A percentile compares a stretch with the other conserved stretches of the same genome.
phyloP scores from a whole-genome alignment of 768 basidiomycete species.

The Trametes villosa region DNA sequence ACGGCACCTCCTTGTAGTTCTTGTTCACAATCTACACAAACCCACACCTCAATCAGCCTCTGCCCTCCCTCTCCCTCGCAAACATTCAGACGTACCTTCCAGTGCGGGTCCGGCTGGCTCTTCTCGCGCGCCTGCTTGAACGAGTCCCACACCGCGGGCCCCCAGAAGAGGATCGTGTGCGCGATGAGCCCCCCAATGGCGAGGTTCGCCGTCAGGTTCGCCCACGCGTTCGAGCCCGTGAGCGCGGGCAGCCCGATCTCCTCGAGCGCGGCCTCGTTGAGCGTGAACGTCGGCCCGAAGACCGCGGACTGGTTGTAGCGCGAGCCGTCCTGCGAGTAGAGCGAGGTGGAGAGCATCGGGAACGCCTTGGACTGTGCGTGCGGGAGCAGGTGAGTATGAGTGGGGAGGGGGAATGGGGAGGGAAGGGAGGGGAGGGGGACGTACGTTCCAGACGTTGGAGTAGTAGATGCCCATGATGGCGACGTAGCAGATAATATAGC shows the following conservation, averaged over 20 bases:
- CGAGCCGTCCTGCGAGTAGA: slow-evolving; percentile 59
- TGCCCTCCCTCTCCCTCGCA: not conserved
- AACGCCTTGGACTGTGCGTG: slow-evolving; percentile 49
- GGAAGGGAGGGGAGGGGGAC: slow-evolving; percentile 24
- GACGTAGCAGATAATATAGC: slow-evolving; percentile 55
- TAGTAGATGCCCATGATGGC: slow-evolving; percentile 62
- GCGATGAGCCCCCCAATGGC: slow-evolving; percentile 63
- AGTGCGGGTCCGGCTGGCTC: slow-evolving; percentile 61
- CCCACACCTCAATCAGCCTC: too few species aligned
- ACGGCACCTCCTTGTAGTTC: slow-evolving; percentile 62
- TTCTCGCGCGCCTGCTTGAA: slow-evolving; percentile 52
- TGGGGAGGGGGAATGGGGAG: too few species aligned
- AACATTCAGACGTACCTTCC: slow-evolving; percentile 41
- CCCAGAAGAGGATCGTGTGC: slow-evolving; percentile 62
- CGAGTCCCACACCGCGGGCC: slow-evolving; percentile 50
- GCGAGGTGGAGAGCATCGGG: slow-evolving; percentile 63
- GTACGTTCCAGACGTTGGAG: slow-evolving; percentile 62
- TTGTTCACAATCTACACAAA: slow-evolving; percentile 44
- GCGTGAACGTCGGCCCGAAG: slow-evolving; percentile 52
- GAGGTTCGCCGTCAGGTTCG: slow-evolving; percentile 51
- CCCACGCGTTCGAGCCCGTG: slow-evolving; percentile 57
- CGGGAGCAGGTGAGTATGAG: not conserved
- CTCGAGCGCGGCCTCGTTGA: slow-evolving; percentile 58
- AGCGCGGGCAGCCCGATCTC: slow-evolving; percentile 46
- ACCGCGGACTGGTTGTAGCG: slow-evolving; percentile 58